Base-by-base conservation (phyloP, 345 rosid species). In the Eucalyptus coolabah region DNA sequence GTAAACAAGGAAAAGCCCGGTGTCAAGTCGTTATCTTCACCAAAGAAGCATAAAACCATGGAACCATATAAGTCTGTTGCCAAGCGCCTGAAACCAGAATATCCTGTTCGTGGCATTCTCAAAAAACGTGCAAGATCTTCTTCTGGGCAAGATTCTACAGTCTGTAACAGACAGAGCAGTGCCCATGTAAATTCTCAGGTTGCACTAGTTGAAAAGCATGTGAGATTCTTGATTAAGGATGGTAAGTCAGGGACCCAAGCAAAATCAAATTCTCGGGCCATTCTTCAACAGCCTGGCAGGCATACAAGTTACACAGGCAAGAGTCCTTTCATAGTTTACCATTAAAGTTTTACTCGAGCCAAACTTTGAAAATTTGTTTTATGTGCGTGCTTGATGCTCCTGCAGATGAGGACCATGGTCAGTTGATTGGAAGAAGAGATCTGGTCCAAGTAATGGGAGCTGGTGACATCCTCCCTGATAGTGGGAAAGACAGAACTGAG, bases 101-200 rank as follows among this genome's bases (percentile, higher is more conserved):
- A 86, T 30, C 92, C 92, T 77, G 90, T 92, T 85, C 95, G 91
- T 53, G 88, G 94, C 87, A 96, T 92, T 88, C 94, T 94, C 40
- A 94, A 93, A 93, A 91, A 91, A 87, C 91, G 89, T 37, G 42
- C 86, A 60, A 93, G 91, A 80, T 50, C 53, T 86, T 34, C 85
- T 90, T 82, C 92, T 45, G 91, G 88, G 63, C 63, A 93, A 90
- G 92, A 87, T 51, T 86, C 92, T 53, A 21, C 67, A n/a, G 67
- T 47, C 69, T 59, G 91, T 81, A 90, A 87, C 60, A n/a, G 65
- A 45, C 88, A 53, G 87, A 87, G 86, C 86, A 90, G 87, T 90
- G 87, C 88, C 88, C 60, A 86, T 87, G 82, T 30, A 91, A 86
- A 87, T 32, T 87, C 86, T 90, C 89, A 50, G 19, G 44, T 13